A percentile compares a stretch with the other conserved stretches of the same genome.
phyloP scores from a whole-genome alignment of 2,329 filamentous ascomycete genomes.

The Cercospora zeina region DNA sequence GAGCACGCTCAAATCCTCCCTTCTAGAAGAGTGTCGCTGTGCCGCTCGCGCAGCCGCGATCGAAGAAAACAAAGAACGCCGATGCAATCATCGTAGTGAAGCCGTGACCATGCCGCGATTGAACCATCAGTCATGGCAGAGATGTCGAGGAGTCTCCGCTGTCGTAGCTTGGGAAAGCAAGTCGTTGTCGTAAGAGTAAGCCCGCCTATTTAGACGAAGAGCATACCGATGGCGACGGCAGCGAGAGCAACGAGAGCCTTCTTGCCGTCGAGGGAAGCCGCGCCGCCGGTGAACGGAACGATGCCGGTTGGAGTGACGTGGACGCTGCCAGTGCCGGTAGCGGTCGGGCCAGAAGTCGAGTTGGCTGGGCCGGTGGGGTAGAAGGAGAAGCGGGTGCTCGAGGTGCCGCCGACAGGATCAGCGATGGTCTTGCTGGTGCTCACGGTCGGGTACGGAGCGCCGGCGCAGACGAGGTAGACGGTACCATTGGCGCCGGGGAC shows the following conservation, averaged over 20 bases:
- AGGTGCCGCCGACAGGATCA: constrained; percentile 9
- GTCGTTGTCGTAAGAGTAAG: neutral
- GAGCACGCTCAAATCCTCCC: neutral
- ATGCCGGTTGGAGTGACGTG: constrained; percentile 5
- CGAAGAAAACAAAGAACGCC: constrained; percentile 1
- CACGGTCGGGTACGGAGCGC: constrained; percentile 17
- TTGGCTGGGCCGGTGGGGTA: constrained; percentile 9
- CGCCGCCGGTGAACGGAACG: constrained; percentile 13
- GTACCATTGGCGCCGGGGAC: constrained; percentile 11
- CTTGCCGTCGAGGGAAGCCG: constrained; percentile 6
- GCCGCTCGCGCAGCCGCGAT: neutral
- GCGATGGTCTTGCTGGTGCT: constrained; percentile 16
- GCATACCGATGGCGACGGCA: constrained; percentile 12
- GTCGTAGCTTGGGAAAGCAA: neutral
- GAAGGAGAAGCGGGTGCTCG: constrained; percentile 5
- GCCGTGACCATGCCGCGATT: neutral
- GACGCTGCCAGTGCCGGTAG: constrained; percentile 1
- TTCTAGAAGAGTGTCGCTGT: neutral
- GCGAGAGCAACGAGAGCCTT: constrained; percentile 10
- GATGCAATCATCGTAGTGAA: constrained; percentile 5
- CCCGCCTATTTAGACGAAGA: constrained; percentile 1
- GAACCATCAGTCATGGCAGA: constrained; percentile 1
- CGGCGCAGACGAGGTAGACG: constrained; percentile 17
- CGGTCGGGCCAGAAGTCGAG: neutral
- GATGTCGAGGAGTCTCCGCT: neutral